phyloP scores from a whole-genome alignment of 345 rosid species.

The Eucalyptus sp. region DNA sequence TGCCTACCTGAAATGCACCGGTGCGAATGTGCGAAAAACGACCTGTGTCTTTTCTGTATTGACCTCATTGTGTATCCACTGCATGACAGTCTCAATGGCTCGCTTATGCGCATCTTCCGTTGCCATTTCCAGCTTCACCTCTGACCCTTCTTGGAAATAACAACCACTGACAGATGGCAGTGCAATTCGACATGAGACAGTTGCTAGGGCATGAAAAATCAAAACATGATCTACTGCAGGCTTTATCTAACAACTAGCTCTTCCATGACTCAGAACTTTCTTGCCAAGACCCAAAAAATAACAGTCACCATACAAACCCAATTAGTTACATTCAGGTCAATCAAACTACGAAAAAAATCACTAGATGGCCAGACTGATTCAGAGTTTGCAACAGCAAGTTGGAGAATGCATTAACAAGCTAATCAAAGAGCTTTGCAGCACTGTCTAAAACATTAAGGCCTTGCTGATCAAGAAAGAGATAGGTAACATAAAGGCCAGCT shows the following conservation, averaged over 20 bases:
- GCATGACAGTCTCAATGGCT: slow-evolving; percentile 60
- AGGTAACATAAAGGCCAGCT: not conserved
- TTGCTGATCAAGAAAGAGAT: not conserved
- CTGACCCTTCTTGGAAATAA: slow-evolving; percentile 74
- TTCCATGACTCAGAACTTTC: not conserved
- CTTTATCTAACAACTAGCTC: not conserved
- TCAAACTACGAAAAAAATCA: not conserved
- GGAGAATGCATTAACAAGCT: not conserved
- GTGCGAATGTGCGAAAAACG: slow-evolving; percentile 85
- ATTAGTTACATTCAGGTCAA: not conserved
- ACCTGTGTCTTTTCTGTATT: slow-evolving; percentile 59
- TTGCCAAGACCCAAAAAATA: not conserved
- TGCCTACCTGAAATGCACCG: slow-evolving; percentile 90
- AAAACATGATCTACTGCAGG: not conserved
- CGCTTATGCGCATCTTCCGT: slow-evolving; percentile 46
- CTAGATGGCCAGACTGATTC: not conserved
- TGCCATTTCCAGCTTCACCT: slow-evolving; percentile 46
- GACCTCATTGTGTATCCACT: slow-evolving; percentile 61
- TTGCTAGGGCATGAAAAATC: not conserved
- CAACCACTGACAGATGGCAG: slow-evolving; percentile 47
- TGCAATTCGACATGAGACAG: not conserved
- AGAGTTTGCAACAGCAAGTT: not conserved
- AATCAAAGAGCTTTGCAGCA: not conserved
- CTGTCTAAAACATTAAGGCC: not conserved
- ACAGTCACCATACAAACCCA: not conserved